Base-by-base conservation (phyloP, 495 filamentous ascomycete genomes). In the Neurospora sp. region DNA sequence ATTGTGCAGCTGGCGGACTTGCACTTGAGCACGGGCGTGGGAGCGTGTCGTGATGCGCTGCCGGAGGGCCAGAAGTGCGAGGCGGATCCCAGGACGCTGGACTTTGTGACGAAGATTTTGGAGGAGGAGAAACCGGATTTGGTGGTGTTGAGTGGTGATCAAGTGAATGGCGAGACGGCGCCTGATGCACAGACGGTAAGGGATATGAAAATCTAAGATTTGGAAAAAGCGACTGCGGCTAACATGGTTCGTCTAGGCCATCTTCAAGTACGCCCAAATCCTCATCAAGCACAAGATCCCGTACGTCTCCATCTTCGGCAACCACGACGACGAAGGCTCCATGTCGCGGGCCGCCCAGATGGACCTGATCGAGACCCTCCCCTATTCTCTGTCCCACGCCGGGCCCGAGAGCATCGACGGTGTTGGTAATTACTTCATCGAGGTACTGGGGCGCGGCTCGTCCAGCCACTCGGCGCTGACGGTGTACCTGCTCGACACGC, bases 281-380 rank as follows among this genome's bases (percentile, higher is more conserved):
- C 88, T 99, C 69, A 91, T 95, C 74, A 88, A 93, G 78, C 93
- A 91, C 78, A 91, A 92, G 75, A 92, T 97, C 53, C 96, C 96
- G 0, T 99, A 95, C 76, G 95, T 94, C 44, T 89, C 91, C 68
- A 98, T 99, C 71, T 97, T 98, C 77, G 96, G 96, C 53, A 99
- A 99, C 79, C 96, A 99, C 81, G 96, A 99, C 79, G 94, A 98
- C 79, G 95, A 98, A 85, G 92, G 92, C 18, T 87, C 93, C 69
- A 85, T 97, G 71, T 87, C 89, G 31, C 91, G 96, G 31, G 82
- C 86, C 5, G 88, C 88, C 5, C 89, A 93, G 74, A 98, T 98
- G 95, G 84, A 88, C 7, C 85, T 99, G 31, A 89, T 96, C 42
- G 89, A 97, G 81, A 88, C 89, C 3, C 86, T 99, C 1, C 96